phyloP scores from a whole-genome alignment of 306 rosid species.

The Cucurbita moschata region DNA sequence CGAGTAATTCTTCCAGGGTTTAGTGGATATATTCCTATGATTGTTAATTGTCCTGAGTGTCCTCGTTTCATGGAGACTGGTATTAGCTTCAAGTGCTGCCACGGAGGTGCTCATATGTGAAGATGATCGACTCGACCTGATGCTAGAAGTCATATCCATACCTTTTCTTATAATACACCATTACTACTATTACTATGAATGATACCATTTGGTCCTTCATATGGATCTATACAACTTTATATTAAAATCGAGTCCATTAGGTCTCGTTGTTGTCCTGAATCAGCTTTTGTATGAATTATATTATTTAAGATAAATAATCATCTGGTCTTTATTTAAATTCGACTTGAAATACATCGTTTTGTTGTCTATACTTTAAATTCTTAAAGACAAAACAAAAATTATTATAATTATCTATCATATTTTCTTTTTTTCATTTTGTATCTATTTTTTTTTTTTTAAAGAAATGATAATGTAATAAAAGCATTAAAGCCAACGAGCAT shows the following conservation, averaged over 20 bases:
- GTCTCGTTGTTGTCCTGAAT: not conserved
- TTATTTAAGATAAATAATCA: not conserved
- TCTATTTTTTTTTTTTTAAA: not conserved
- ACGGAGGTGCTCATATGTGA: conserved; percentile 10
- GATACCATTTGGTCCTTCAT: not conserved
- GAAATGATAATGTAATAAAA: too few species aligned
- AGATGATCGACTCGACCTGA: not conserved
- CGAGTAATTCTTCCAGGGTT: conserved; percentile 3
- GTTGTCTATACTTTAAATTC: not conserved
- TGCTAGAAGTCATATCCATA: not conserved
- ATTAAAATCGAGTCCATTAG: not conserved
- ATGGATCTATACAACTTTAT: not conserved
- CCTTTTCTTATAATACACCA: not conserved
- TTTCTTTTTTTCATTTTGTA: too few species aligned
- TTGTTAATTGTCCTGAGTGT: conserved; percentile 41
- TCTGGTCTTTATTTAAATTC: not conserved
- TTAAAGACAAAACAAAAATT: not conserved
- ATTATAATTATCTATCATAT: too few species aligned
- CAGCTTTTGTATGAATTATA: not conserved
- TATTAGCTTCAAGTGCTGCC: conserved; percentile 55
- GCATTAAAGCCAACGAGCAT: too few species aligned
- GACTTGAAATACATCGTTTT: not conserved
- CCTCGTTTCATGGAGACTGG: conserved; percentile 38
- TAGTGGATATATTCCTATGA: conserved; percentile 26
- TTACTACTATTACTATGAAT: not conserved